Evolutionary conservation across 305 asterid genomes (phyloP), one percentile per base, ranked within the genome.

Genomic region (Fraxinus greggii): DNA sequence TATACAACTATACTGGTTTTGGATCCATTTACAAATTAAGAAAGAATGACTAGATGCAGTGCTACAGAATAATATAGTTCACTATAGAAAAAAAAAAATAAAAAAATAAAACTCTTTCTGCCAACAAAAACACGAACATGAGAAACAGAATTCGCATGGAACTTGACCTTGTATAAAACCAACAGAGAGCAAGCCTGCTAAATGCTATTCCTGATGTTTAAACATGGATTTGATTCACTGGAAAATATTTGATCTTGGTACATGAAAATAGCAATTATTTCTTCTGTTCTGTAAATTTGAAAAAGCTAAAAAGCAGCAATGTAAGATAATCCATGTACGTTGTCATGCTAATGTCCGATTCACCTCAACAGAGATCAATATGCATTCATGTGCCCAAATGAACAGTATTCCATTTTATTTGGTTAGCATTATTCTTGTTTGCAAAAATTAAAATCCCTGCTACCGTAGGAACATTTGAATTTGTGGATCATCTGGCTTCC

Each of bases 171-270:
- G 40, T 69, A 33, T 69, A 23, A 40, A 23, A 73, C 75, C 63
- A 75, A 75, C 70, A 79, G 77, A 61, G 48, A 77, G 73, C 83
- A 81, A 80, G 59, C 59, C 67, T 56, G 67, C 1, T 19, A 56
- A 19, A 59, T 54, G 23, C 40, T 75, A 79, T 63, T 75, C 19
- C 23, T 4, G 10, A 73, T 74, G 80, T 48, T 79, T 65, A 54
- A 1, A 48, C 19, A 69, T 9, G 12, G 59, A 80, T 77, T 38
- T 15, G 13, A 54, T 36, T 29, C 12, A 67, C 84, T 32, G 69
- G 77, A 33, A 23, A 32, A 78, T 45, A 78, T 45, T 59, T 35
- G 32, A 19, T 56, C 67, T 56, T 7, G 67, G 67, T 56, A 19
- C 28, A 19, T 56, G 67, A 56, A 56, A 56, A 19, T 56, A 56